Evolutionary conservation across 805 yeast species (phyloP).

Genomic region (Wickerhamiella vanderwaltii): DNA sequence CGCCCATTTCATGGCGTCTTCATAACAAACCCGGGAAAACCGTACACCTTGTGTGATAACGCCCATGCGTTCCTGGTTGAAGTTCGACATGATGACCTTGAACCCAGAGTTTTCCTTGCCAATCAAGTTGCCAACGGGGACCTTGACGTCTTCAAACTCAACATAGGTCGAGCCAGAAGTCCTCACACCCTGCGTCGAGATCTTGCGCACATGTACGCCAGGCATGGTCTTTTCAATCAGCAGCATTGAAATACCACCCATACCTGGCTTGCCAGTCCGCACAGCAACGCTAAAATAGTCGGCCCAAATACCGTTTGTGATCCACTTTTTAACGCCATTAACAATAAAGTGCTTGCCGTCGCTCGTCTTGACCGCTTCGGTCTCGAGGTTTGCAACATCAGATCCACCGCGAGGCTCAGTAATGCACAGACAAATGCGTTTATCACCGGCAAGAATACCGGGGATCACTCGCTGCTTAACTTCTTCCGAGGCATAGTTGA

Average conservation of each 20-base stretch:
- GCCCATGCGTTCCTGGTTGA: slow-evolving; percentile 36
- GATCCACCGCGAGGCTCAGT: slow-evolving; percentile 38
- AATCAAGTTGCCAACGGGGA: slow-evolving; percentile 33
- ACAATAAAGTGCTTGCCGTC: slow-evolving; percentile 34
- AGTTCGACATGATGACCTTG: slow-evolving; percentile 35
- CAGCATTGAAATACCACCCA: slow-evolving; percentile 33
- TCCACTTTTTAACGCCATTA: slow-evolving; percentile 36
- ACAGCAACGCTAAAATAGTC: slow-evolving; percentile 36
- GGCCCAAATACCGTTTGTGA: slow-evolving; percentile 35
- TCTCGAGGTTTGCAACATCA: slow-evolving; percentile 33
- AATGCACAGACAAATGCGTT: slow-evolving; percentile 33
- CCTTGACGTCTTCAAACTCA: slow-evolving; percentile 36
- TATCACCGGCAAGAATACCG: slow-evolving; percentile 29
- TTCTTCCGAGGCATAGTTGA: slow-evolving; percentile 27
- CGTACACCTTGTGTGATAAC: slow-evolving; percentile 33
- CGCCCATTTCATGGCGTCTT: slow-evolving; percentile 34
- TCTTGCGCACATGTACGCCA: slow-evolving; percentile 30
- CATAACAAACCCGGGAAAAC: slow-evolving; percentile 33
- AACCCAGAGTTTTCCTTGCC: slow-evolving; percentile 35
- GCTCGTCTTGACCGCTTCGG: slow-evolving; percentile 30
- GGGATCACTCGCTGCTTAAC: slow-evolving; percentile 30
- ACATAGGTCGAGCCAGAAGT: slow-evolving; percentile 32
- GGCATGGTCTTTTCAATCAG: slow-evolving; percentile 31
- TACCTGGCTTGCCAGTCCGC: slow-evolving; percentile 33
- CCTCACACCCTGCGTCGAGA: slow-evolving; percentile 33